Conservation (phyloP, 345 rosid genomes). For the Eutrema heterophyllum region DNA sequence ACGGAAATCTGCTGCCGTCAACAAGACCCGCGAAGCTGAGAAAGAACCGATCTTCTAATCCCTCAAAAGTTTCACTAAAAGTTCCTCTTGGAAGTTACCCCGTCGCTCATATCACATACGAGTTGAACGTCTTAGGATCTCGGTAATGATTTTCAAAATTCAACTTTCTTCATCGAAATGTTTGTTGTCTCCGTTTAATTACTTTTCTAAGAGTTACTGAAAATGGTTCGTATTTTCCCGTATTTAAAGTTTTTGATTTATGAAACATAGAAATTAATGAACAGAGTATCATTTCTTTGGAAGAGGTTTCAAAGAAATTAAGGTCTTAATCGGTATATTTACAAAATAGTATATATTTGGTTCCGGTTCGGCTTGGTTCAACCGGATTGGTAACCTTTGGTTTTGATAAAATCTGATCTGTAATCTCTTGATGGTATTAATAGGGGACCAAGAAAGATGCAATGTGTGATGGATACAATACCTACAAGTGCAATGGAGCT, state of each 20-base stretch:
- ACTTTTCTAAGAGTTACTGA: background rate
- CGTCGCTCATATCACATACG: slow-evolving; percentile 69
- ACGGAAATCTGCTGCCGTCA: slow-evolving; percentile 54
- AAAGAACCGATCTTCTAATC: slow-evolving; percentile 47
- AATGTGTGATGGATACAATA: slow-evolving; percentile 54
- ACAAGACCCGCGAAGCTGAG: slow-evolving; percentile 47
- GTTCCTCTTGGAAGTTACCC: slow-evolving; percentile 63
- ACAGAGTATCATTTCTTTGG: background rate
- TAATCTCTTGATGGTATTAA: slow-evolving; percentile 4
- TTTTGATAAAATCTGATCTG: background rate
- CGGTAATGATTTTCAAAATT: slow-evolving; percentile 41
- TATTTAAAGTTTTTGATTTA: background rate
- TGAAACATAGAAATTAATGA: background rate
- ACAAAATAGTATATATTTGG: background rate
- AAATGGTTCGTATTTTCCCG: background rate
- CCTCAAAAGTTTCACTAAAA: slow-evolving; percentile 52
- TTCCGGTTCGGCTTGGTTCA: background rate
- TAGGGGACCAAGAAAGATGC: slow-evolving; percentile 88
- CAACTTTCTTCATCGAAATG: background rate
- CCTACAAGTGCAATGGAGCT: slow-evolving; percentile 43
- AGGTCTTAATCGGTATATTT: background rate
- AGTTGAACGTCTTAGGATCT: slow-evolving; percentile 80
- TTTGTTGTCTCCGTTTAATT: background rate
- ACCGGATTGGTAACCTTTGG: background rate
- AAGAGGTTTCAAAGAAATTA: background rate